phyloP scores from a whole-genome alignment of 1,139 yeast genomes.

The Candida freyschussii region DNA sequence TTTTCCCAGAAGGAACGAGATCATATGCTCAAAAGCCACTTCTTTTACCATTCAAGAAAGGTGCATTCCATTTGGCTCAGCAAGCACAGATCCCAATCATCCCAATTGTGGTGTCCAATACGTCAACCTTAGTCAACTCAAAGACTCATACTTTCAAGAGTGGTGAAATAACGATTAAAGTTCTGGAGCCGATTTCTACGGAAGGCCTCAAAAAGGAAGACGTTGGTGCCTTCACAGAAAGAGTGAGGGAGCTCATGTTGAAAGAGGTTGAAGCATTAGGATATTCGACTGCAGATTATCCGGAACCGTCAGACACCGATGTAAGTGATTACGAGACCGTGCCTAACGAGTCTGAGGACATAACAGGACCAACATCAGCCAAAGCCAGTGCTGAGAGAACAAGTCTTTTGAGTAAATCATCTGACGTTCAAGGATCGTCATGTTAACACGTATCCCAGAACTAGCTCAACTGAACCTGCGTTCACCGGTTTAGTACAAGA shows the following conservation, averaged over 20 bases:
- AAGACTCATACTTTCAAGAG: slow-evolving; percentile 51
- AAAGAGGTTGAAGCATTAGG: slow-evolving; percentile 37
- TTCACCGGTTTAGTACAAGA: no score
- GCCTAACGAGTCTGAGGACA: slow-evolving; percentile 18
- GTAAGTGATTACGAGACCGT: slow-evolving; percentile 16
- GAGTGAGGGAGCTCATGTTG: slow-evolving; percentile 37
- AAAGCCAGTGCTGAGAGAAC: slow-evolving; percentile 19
- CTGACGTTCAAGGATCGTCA: no score
- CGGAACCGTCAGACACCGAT: slow-evolving; percentile 5
- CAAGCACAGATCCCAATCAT: slow-evolving; percentile 87
- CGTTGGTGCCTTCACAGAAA: slow-evolving; percentile 45
- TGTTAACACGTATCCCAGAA: no score
- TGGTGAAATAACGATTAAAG: slow-evolving; percentile 64
- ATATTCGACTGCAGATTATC: slow-evolving; percentile 32
- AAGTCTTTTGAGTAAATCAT: slow-evolving; percentile 21
- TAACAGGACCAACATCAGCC: slow-evolving; percentile 5
- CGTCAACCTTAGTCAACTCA: slow-evolving; percentile 66
- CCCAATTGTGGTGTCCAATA: slow-evolving; percentile 84
- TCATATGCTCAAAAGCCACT: slow-evolving; percentile 65
- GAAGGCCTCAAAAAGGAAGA: slow-evolving; percentile 53
- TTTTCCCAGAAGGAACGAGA: slow-evolving; percentile 96
- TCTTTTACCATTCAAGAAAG: slow-evolving; percentile 87
- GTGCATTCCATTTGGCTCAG: slow-evolving; percentile 95
- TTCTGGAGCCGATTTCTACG: slow-evolving; percentile 63
- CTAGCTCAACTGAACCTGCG: no score